These are phyloP conservation scores for Botrytis squamosa DNA, from an alignment of 2,329 filamentous ascomycete species.

Conservation along the genomic window DNA sequence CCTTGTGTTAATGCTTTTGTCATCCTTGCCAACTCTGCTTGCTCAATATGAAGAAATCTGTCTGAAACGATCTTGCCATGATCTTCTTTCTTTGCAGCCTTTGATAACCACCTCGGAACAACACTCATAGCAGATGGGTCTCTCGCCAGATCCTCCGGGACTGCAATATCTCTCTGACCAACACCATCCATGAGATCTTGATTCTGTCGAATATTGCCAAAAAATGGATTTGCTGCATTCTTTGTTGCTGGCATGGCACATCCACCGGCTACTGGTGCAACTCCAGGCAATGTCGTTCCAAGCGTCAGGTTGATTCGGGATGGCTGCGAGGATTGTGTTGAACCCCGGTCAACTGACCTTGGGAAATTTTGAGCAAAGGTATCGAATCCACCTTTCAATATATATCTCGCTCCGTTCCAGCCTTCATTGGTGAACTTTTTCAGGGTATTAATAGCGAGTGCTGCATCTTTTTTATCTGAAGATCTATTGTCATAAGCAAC, in stretches of 20 bases:
- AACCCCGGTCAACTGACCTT: constrained; percentile 56
- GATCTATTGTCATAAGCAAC: constrained; percentile 85
- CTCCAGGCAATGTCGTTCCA: constrained; percentile 47
- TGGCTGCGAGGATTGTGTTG: constrained; percentile 40
- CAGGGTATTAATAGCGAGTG: constrained; percentile 78
- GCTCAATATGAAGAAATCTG: constrained; percentile 80
- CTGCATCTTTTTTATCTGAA: constrained; percentile 74
- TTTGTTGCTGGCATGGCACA: constrained; percentile 73
- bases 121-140: constrained; percentile 44
- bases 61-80: constrained; percentile 79
- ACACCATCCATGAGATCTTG: constrained; percentile 93
- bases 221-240: constrained; percentile 81
- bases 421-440: constrained; percentile 90
- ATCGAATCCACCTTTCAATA: constrained; percentile 79
- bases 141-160: constrained; percentile 49
- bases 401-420: constrained; percentile 69
- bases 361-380: constrained; percentile 70
- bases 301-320: constrained; percentile 52
- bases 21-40: constrained; percentile 88
- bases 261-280: constrained; percentile 82
- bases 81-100: constrained; percentile 64
- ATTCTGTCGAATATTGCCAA: constrained; percentile 93
- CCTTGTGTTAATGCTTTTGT: constrained; percentile 68
- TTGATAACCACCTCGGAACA: constrained; percentile 74
- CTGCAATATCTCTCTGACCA: constrained; percentile 69